Base-by-base conservation (phyloP, 768 basidiomycete genomes). In the Pleurotus tuoliensis region DNA sequence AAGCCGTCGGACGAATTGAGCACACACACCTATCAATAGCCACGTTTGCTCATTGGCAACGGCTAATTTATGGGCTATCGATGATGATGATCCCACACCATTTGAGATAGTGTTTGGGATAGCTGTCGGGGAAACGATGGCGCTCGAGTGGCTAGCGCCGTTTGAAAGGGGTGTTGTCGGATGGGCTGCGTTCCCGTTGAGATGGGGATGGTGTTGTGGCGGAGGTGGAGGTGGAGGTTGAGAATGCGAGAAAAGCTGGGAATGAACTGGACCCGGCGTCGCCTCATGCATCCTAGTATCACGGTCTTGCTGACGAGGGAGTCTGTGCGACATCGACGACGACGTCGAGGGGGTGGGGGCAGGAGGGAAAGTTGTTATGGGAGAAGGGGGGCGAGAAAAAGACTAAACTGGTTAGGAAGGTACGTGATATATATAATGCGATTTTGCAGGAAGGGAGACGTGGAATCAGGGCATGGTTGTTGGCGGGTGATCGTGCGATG, bases 21-120 rank as follows among this genome's bases (percentile, higher is more conserved):
- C 45, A 67, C 82, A 67, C 82, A 56, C 39, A 92, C 94, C 94
- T 70, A 96, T 94, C 64, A 95, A 76, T 60, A 94, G 83, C 94
- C 94, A 97, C 43, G 94, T 96, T 71, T 92, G 88, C 68, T 96
- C 94, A 71, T 97, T 96, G 50, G 94, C 92, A 37, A 80, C 75
- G 18, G 88, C 84, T 53, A 97, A 81, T 61, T 91, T 91, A 71
- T 88, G 83, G 58, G 91, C 83, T 52, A 85, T 81, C 59, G 69
- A 74, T 30, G 72, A 59, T 30, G 76, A 63, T 11, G 70, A 61
- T 38, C 76, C 58, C 40, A 48, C 50, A 12, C 54, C 58, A 50
- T 57, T 63, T 12, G 67, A 55, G 55, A 68, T 66, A 27, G 67
- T 68, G 61, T 71, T 72, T 40, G 74, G 67, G 25, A 64, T 67